Percentiles rank a stretch among this genome's conserved stretches.
phyloP scores from a whole-genome alignment of 176 grass and related monocot genomes.

The Phoenix dactylifera region DNA sequence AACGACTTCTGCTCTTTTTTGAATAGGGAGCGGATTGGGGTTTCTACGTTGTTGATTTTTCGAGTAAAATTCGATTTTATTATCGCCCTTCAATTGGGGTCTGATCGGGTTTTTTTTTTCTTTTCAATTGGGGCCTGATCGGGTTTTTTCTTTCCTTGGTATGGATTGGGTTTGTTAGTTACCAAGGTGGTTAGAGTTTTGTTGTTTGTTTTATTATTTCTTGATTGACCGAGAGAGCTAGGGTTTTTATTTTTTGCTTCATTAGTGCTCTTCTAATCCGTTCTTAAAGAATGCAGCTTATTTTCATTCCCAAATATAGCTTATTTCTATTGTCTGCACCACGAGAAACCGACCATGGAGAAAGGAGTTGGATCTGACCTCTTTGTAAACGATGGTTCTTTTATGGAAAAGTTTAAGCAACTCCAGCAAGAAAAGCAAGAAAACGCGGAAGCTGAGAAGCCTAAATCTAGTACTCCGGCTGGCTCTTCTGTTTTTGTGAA shows the following conservation, averaged over 20 bases:
- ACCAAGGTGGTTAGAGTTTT: background rate
- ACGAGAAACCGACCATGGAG: conserved; percentile 23
- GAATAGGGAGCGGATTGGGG: background rate
- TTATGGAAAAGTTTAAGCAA: conserved; percentile 93
- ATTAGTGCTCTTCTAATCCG: conserved; percentile 13
- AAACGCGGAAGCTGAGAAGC: conserved; percentile 1
- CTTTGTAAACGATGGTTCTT: conserved; percentile 95
- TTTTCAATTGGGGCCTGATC: background rate
- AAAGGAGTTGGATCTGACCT: conserved; percentile 30
- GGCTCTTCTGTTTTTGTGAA: conserved; percentile 16
- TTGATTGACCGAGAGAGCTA: background rate
- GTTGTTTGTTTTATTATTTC: background rate
- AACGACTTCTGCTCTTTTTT: background rate
- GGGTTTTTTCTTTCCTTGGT: background rate
- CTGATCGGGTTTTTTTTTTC: background rate
- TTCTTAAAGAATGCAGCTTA: conserved; percentile 50
- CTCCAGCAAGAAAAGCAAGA: conserved; percentile 67
- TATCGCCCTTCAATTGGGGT: background rate
- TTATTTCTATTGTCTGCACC: conserved; percentile 1
- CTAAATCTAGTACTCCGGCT: conserved; percentile 13
- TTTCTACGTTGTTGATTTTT: background rate
- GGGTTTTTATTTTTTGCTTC: background rate
- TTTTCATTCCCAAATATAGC: background rate
- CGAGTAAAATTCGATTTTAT: background rate
- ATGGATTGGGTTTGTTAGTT: background rate